Evolutionary conservation across 306 rosid species (phyloP), one percentile per base, ranked within the genome.

Genomic region (Vicia sativa): DNA sequence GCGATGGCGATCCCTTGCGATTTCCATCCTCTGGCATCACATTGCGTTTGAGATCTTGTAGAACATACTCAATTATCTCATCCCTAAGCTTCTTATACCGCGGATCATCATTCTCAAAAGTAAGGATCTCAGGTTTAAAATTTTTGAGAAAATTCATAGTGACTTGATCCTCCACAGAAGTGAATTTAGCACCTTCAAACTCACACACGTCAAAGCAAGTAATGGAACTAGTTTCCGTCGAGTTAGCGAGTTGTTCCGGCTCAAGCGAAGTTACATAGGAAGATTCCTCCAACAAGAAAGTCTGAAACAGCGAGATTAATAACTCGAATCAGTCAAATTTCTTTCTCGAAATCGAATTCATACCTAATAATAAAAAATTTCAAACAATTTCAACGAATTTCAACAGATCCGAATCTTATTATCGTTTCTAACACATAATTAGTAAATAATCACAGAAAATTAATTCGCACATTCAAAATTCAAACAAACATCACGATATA

Each of bases 1-100:
- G 59, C 14, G 14, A 23, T 5, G 11, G 59, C 1, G 65, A 63
- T 57, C 46, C 38, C 3, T 42, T 21, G 52, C 7, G 45, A 78
- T 77, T 83, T 69, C 11, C 76, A 61, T 85, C 80, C 67, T 59
- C 79, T 8, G 77, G 85, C 41, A 18, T 54, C 57, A 37, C 14
- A 55, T 68, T 44, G 49, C 23, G 31, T n/a, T 44, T 11, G 61
- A 82, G 60, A 41, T 82, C 81, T 10, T 73, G 67, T 16, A 80
- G 14, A 10, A 80, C 81, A 67, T 80, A 73, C 70, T 77, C 79
- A 70, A 86, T 18, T 74, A 89, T 62, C 45, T 72, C 82, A 49
- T 82, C 80, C 67, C 79, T 66, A 64, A 91, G 67, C 82, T 84
- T 86, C 81, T 80, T 79, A 38, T 84, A 74, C 68, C 58, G 77